Conservation (phyloP, 169 alveolate species). For the Plasmodium falciparum region DNA sequence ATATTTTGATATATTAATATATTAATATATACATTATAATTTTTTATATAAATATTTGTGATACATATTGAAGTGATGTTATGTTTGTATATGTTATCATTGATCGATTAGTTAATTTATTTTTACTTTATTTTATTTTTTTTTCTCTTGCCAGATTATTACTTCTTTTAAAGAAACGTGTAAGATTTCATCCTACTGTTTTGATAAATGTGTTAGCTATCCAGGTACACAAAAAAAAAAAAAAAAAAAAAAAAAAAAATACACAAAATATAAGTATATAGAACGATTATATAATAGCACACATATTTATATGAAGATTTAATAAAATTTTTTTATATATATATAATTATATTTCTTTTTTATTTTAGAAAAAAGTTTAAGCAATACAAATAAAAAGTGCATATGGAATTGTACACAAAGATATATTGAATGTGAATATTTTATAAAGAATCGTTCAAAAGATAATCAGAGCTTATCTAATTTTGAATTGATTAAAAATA, state of each 20-base stretch:
- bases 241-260: background rate
- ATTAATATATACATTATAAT: background rate
- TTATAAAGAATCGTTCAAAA: conserved; percentile 55
- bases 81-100: background rate
- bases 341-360: conserved; percentile 7
- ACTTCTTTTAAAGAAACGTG: conserved; percentile 68
- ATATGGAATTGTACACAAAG: conserved; percentile 75
- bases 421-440: conserved; percentile 56
- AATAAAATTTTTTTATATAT: background rate
- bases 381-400: conserved; percentile 66
- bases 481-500: conserved; percentile 19
- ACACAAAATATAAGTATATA: background rate
- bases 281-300: too few relatives aligned
- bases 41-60: too few relatives aligned
- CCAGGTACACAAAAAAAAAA: conserved; percentile 35
- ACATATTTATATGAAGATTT: background rate
- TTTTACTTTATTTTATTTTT: background rate
- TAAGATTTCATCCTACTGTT: conserved; percentile 65
- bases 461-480: conserved; percentile 21
- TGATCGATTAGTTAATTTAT: background rate
- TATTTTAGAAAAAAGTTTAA: conserved; percentile 46
- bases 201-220: conserved; percentile 70
- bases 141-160: conserved; percentile 14
- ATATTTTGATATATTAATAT: background rate
- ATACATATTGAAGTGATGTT: background rate